These are phyloP conservation scores for Peronospora belbahrii DNA, from an alignment of 352 stramenopile species.

Conservation along the genomic window DNA sequence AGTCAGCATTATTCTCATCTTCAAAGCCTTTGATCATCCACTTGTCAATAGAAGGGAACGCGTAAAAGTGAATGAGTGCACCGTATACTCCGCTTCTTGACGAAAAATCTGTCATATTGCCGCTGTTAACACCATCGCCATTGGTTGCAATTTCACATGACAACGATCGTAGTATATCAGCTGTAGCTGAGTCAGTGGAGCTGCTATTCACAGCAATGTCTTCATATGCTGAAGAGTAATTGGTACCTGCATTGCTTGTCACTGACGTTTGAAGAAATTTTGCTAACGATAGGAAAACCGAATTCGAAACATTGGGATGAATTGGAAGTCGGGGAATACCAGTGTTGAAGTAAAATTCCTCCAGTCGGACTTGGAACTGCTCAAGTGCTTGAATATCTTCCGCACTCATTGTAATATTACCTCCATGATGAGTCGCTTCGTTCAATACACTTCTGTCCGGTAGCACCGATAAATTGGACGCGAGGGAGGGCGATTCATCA, in stretches of 20 bases:
- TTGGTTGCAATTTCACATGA: background rate
- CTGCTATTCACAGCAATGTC: background rate
- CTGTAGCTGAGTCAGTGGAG: background rate
- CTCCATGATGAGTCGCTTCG: background rate
- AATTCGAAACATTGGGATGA: conserved; percentile 21
- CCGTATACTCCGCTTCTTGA: conserved; percentile 21
- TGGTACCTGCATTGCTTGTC: background rate
- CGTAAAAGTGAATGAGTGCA: conserved; percentile 37
- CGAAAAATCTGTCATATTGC: conserved; percentile 9
- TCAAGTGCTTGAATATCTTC: conserved; percentile 24
- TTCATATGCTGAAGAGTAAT: background rate
- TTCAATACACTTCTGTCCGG: background rate
- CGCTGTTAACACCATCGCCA: background rate
- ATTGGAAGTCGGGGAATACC: conserved; percentile 38
- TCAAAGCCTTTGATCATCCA: conserved; percentile 7
- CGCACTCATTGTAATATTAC: conserved; percentile 1
- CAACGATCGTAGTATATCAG: background rate
- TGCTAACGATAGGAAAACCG: conserved; percentile 26
- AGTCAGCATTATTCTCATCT: conserved; percentile 9
- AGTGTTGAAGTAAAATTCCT: conserved; percentile 49
- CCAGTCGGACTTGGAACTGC: conserved; percentile 25
- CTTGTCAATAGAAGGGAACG: conserved; percentile 29
- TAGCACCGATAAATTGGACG: background rate
- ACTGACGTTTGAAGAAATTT: conserved; percentile 15
- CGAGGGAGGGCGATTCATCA: background rate